phyloP scores from a whole-genome alignment of 2,329 filamentous ascomycete genomes.

The Aspergillus hortae region DNA sequence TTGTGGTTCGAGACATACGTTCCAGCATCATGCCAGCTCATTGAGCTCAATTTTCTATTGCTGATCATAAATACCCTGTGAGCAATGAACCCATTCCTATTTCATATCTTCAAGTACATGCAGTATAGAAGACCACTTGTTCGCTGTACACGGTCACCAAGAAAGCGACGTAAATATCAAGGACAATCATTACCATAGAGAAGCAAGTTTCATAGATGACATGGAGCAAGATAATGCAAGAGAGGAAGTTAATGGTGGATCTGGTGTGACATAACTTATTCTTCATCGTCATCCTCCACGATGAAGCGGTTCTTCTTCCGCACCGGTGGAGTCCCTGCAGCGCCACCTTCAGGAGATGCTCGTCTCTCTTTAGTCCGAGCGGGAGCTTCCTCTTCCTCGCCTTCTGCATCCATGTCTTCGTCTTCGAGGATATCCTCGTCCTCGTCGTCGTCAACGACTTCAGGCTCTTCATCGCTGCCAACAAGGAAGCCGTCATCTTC shows the following conservation, averaged over 20 bases:
- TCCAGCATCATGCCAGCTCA: too few relatives aligned
- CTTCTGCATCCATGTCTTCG: slow-evolving; percentile 45
- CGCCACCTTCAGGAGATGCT: slow-evolving; percentile 20
- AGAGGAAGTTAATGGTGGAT: slow-evolving; percentile 9
- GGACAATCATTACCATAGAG: slow-evolving; percentile 6
- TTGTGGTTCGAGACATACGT: too few relatives aligned
- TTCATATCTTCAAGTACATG: background rate
- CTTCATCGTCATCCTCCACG: slow-evolving; percentile 48
- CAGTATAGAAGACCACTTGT: background rate
- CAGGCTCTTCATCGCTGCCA: slow-evolving; percentile 47
- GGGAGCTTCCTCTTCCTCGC: slow-evolving; percentile 35
- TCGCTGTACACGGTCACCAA: background rate
- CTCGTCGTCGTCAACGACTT: slow-evolving; percentile 43
- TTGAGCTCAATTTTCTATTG: too few relatives aligned
- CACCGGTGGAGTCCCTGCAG: slow-evolving; percentile 32
- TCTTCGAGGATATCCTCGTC: slow-evolving; percentile 43
- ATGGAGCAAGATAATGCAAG: background rate
- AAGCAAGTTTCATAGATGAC: slow-evolving; percentile 3
- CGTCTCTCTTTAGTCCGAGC: slow-evolving; percentile 27
- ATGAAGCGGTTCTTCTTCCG: slow-evolving; percentile 48
- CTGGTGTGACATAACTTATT: slow-evolving; percentile 23
- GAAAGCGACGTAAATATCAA: background rate
- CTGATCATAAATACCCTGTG: too few relatives aligned
- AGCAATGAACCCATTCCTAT: too few relatives aligned
- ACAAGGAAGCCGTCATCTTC: slow-evolving; percentile 75